Evolutionary conservation across 1,284 basidiomycete species (phyloP).

Genomic region (Kwoniella shivajii): DNA sequence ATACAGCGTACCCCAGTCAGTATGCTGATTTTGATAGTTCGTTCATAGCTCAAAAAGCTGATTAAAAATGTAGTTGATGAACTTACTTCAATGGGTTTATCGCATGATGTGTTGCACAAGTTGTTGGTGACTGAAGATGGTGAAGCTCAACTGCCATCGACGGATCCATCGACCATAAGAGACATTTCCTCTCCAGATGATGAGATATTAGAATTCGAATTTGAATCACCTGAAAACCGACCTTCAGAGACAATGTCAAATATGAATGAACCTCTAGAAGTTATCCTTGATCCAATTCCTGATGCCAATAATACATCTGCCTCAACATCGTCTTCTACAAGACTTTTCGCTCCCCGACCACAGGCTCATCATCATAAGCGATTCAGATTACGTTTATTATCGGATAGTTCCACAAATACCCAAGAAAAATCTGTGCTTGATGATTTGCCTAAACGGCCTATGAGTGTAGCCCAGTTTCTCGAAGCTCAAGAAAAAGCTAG

Average conservation of each 20-base stretch:
- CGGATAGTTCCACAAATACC: slow-evolving; percentile 12
- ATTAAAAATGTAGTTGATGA: slow-evolving; percentile 85
- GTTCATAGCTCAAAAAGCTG: slow-evolving; percentile 91
- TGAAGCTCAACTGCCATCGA: background rate
- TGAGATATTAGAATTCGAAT: slow-evolving; percentile 49
- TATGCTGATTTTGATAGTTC: too few species aligned
- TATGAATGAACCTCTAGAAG: slow-evolving; percentile 24
- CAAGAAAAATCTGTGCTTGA: background rate
- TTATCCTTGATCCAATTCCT: slow-evolving; percentile 33
- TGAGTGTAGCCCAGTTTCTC: slow-evolving; percentile 41
- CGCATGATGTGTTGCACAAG: slow-evolving; percentile 62
- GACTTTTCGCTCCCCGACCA: background rate
- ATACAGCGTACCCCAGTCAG: background rate
- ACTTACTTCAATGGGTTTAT: slow-evolving; percentile 75
- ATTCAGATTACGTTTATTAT: slow-evolving; percentile 38
- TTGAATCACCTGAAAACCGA: slow-evolving; percentile 38
- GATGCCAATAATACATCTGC: background rate
- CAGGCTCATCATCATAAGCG: slow-evolving; percentile 25
- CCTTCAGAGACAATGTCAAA: background rate
- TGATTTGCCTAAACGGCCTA: slow-evolving; percentile 20
- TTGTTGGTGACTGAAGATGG: slow-evolving; percentile 54
- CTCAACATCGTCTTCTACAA: background rate
- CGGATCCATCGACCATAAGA: too few species aligned
- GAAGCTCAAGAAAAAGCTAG: slow-evolving; percentile 10
- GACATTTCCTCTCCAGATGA: too few species aligned